These are phyloP conservation scores for Phylloporus arenicola DNA, from an alignment of 768 basidiomycete species.

Conservation along the genomic window DNA sequence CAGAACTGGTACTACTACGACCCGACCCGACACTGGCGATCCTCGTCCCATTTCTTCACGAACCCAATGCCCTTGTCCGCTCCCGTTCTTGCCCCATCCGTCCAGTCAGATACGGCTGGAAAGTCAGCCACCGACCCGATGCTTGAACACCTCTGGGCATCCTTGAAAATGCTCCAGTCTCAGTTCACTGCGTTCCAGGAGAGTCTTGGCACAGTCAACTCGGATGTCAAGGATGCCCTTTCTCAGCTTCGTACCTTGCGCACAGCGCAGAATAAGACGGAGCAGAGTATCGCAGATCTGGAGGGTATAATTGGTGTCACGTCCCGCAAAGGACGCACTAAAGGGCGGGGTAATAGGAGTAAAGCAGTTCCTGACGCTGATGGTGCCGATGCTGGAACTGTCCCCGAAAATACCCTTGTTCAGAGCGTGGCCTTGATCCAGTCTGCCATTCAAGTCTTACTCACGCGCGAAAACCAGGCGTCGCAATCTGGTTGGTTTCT, in stretches of 20 bases:
- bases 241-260: slow-evolving; percentile 13
- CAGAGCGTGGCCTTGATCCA: slow-evolving; percentile 18
- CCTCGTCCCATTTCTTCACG: background rate
- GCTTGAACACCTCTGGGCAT: background rate
- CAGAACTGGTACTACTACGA: slow-evolving; percentile 3
- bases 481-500: slow-evolving; percentile 9
- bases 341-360: background rate
- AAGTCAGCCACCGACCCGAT: background rate
- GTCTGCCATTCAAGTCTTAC: slow-evolving; percentile 15
- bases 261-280: slow-evolving; percentile 11
- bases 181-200: slow-evolving; percentile 15
- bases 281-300: slow-evolving; percentile 6
- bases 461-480: slow-evolving; percentile 4
- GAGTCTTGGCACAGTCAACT: slow-evolving; percentile 2
- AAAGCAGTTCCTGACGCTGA: background rate
- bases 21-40: background rate
- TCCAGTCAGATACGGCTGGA: background rate
- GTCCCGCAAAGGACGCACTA: background rate
- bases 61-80: background rate
- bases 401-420: slow-evolving; percentile 3
- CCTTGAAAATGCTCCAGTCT: slow-evolving; percentile 7
- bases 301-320: slow-evolving; percentile 13
- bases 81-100: background rate
- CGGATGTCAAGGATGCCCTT: slow-evolving; percentile 14
- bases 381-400: too few species aligned